Base-by-base conservation (phyloP, 1,284 basidiomycete genomes). In the Trametes hirsuta region DNA sequence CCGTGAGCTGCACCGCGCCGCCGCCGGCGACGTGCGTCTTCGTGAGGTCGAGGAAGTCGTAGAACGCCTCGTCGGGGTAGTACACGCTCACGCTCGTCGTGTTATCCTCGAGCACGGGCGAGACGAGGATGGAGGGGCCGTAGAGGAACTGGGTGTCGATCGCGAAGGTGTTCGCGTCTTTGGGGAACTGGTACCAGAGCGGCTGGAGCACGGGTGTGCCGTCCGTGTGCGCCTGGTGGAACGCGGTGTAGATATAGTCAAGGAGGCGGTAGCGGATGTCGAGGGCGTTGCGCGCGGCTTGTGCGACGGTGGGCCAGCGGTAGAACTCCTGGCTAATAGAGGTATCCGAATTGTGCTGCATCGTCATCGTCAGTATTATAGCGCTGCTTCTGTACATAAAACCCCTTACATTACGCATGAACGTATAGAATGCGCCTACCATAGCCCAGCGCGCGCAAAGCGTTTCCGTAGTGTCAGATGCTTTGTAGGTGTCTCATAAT, bases 71-170 rank as follows among this genome's bases (percentile, higher is more conserved):
- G 15, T 80, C 72, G 1, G 87, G 87, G 49, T 89, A 79, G 74
- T 90, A 89, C 55, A 83, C 77, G 15, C 76, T 75, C 51, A 88
- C 86, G 36, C 82, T 78, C 4, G 84, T 88, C 30, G 82, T 74
- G 70, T 85, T 80, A 62, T 87, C 84, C 39, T 83, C 80, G 1
- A 84, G 84, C 21, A 90, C 87, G 15, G 88, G 88, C 0, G 86
- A 87, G 34, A 90, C 85, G 53, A 90, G 81, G 68, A 90, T 77
- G 10, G 84, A 83, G 65, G 81, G 77, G 21, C 87, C 88, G 68
- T 79, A 90, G 77, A 90, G 82, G 79, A 87, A 90, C 67, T 90
- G 87, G 34, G 83, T 77, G 64, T 88, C 87, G 66, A 88, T 82
- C 8, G 75, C 68, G 72, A 79, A 88, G 0, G 87, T 88, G 37